Conservation (phyloP, 805 yeast genomes). For the Cyberlindnera petersonii region DNA sequence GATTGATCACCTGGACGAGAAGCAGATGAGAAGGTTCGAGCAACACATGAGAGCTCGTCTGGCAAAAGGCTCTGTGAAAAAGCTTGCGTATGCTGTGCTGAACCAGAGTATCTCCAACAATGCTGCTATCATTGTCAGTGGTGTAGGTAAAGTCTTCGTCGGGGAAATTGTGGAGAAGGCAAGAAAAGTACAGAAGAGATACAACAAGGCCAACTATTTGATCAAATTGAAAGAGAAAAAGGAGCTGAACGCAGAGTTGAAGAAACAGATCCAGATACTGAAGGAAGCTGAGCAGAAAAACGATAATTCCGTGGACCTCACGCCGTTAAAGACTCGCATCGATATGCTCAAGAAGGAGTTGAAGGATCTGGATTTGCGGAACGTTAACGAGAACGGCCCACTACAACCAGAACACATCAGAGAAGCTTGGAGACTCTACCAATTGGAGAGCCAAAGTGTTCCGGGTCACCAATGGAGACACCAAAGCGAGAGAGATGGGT, state of each 20-base stretch:
- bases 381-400: slow-evolving; percentile 46
- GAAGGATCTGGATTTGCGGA: slow-evolving; percentile 29
- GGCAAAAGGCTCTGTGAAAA: slow-evolving; percentile 71
- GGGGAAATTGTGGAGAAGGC: slow-evolving; percentile 88
- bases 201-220: slow-evolving; percentile 36
- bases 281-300: slow-evolving; percentile 29
- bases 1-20: slow-evolving; percentile 69
- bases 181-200: slow-evolving; percentile 59
- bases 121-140: slow-evolving; percentile 77
- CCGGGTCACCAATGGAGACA: slow-evolving; percentile 64
- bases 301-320: slow-evolving; percentile 5
- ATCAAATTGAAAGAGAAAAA: slow-evolving; percentile 41
- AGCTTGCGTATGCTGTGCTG: slow-evolving; percentile 70
- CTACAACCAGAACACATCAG: slow-evolving; percentile 78
- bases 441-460: slow-evolving; percentile 59
- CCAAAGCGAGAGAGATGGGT: slow-evolving; percentile 70
- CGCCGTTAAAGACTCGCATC: slow-evolving; percentile 19
- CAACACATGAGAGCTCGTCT: slow-evolving; percentile 76
- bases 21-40: slow-evolving; percentile 84
- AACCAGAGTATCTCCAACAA: slow-evolving; percentile 79
- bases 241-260: slow-evolving; percentile 30
- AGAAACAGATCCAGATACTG: slow-evolving; percentile 35
- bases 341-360: slow-evolving; percentile 24
- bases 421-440: slow-evolving; percentile 83
- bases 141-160: slow-evolving; percentile 83